These are phyloP conservation scores for Aspergillus carbonarius DNA, from an alignment of 2,329 filamentous ascomycete genomes.

Conservation along the genomic window DNA sequence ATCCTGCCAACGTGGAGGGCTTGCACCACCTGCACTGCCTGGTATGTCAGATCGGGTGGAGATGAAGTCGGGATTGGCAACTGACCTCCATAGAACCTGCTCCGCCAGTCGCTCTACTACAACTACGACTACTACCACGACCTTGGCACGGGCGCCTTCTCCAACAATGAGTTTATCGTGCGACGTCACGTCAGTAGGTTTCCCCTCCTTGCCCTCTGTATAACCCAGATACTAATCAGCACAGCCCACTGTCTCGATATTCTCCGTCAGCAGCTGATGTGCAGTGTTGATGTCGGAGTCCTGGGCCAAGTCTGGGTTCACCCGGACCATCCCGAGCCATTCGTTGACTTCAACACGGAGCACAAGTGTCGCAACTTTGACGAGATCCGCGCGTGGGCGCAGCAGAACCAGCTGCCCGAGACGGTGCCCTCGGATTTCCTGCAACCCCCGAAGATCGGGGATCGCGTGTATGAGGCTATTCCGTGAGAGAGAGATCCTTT, in stretches of 20 bases:
- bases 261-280: slow-evolving; percentile 63
- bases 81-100: slow-evolving; percentile 49
- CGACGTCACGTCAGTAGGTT: slow-evolving; percentile 58
- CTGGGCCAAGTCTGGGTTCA: slow-evolving; percentile 61
- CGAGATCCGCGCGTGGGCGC: slow-evolving; percentile 54
- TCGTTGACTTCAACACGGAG: slow-evolving; percentile 62
- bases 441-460: slow-evolving; percentile 32
- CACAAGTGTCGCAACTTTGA: slow-evolving; percentile 62
- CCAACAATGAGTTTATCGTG: slow-evolving; percentile 56
- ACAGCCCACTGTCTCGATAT: slow-evolving; percentile 61
- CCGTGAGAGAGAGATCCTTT: slow-evolving; percentile 14
- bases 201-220: not conserved
- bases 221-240: not conserved
- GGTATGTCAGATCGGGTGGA: slow-evolving; percentile 31
- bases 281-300: slow-evolving; percentile 59
- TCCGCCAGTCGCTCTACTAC: slow-evolving; percentile 59
- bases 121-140: slow-evolving; percentile 60
- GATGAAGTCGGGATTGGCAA: not conserved
- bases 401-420: slow-evolving; percentile 51
- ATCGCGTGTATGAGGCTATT: slow-evolving; percentile 24
- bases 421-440: slow-evolving; percentile 45
- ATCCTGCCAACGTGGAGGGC: slow-evolving; percentile 35
- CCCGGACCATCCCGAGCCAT: slow-evolving; percentile 48
- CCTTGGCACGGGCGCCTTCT: slow-evolving; percentile 53
- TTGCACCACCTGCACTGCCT: slow-evolving; percentile 52